Base-by-base conservation (phyloP, 2,329 filamentous ascomycete species). In the Fusarium dlaminii region DNA sequence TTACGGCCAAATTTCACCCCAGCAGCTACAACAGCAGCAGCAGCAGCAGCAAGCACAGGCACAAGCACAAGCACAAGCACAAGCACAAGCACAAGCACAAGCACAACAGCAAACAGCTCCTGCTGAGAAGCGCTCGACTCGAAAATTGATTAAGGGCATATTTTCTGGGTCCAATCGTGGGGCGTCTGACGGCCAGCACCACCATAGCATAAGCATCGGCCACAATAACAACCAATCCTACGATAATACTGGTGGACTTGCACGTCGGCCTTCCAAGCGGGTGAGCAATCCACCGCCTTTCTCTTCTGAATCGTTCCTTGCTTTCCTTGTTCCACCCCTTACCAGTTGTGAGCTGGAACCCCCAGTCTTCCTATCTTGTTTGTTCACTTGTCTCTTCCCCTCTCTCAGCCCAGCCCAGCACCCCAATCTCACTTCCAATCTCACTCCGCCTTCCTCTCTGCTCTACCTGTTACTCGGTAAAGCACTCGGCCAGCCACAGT, bases 181-280 rank as follows among this genome's bases (percentile, higher is more conserved):
- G 59, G 74, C 69, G 49, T 76, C 76, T 51, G 72, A 78, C 51
- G 57, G 69, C 61, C 77, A 78, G 60, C 77, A 81, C 60, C 77
- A 78, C 70, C 80, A 78, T 46, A 78, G 61, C 77, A 78, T 65
- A 73, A 78, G 67, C 80, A 80, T 52, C 72, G 74, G 63, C 77
- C 80, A 71, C 76, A 68, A 62, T 51, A 70, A 75, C 40, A 74
- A 75, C 46, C 68, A 70, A 51, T 79, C 83, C 60, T 87, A 88
- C 84, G 86, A 88, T 78, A 87, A 86, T 77, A 84, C 83, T 67
- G 74, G 81, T 54, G 85, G 85, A 57, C 81, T 90, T 54, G 84
- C 81, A 73, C 89, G 89, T 72, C 84, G 88, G 74, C 84, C 87
- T 37, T 91, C 90, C 49, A 90, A 89, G 83, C 85, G 89, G 77